Base-by-base conservation (phyloP, 177 flowering plant species). In the Vitis hybrid region DNA sequence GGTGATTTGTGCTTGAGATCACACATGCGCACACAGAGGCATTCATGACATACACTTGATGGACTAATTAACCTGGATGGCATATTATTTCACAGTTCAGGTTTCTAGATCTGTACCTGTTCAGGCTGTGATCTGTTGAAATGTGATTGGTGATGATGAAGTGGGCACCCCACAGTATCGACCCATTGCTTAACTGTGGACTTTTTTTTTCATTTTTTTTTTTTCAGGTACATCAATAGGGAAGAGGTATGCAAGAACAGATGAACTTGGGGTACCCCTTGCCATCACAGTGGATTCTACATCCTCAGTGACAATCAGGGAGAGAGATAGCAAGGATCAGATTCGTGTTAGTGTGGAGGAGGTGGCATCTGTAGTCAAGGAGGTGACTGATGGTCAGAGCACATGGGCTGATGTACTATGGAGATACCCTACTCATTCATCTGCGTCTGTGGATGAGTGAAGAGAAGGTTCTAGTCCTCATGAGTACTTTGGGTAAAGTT, bases 261-360 rank as follows among this genome's bases (percentile, higher is more conserved):
- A 92, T 76, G 98, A 94, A 76, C 90, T 92, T 49, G 98, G 98
- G 50, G 98, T 94, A 20, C 98, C 98, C 1, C 82, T 94, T 66
- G 98, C 98, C 7, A 78, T 94, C 19, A 94, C 98, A 2, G 98
- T 92, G 16, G 98, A 94, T 80, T 80, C 89, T 15, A 67, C 82
- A n/a, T 16, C 81, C 5, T 82, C 92, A 1, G 97, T 92, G 61
- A 94, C 98, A 15, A 82, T 94, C 64, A 67, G 98, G 11, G 98
- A 94, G 76, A 86, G 98, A 66, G 98, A 94, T 71, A 88, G 92
- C 82, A 94, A 88, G 79, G 85, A 83, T 61, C 98, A 94, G 76
- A 77, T 94, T 60, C 92, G 97, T 1, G 94, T 90, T 1, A 73
- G 57, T 31, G 82, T 85, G 50, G 87, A 85, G n/a, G 87, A 88